phyloP scores from a whole-genome alignment of 2,329 filamentous ascomycete species.

The Bertia moriformis region DNA sequence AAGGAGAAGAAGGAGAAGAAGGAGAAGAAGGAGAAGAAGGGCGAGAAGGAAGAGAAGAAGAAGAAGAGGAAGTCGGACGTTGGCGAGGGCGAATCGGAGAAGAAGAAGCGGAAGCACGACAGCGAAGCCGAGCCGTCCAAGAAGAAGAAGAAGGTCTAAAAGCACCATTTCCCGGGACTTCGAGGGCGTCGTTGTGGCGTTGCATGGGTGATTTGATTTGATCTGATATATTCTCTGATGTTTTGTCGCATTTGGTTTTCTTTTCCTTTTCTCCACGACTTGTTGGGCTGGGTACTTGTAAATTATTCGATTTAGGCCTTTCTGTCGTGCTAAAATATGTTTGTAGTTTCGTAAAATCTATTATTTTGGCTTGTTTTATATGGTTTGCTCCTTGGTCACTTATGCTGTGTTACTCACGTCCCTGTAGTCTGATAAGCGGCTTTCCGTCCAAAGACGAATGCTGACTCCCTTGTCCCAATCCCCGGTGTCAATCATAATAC shows the following conservation, averaged over 20 bases:
- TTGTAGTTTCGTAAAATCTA: background rate
- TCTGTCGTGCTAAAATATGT: background rate
- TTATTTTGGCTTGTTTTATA: background rate
- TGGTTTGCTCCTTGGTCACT: background rate
- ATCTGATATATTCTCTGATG: no score
- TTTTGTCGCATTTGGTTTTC: no score
- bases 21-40: background rate
- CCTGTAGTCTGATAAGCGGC: no score
- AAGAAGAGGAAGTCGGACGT: slow-evolving; percentile 1
- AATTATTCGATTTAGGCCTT: background rate
- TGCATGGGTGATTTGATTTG: no score
- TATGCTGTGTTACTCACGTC: no score
- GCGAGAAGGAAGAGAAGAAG: background rate
- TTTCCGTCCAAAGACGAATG: no score
- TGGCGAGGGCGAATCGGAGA: slow-evolving; percentile 1
- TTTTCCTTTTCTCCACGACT: background rate
- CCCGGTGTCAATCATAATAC: no score
- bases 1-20: background rate
- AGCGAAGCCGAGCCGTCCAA: background rate
- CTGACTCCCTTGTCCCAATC: no score
- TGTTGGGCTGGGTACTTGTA: background rate
- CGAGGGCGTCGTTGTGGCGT: no score
- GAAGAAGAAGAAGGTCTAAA: slow-evolving; percentile 1
- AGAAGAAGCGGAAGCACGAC: slow-evolving; percentile 2
- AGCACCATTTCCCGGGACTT: no score